A percentile compares a stretch with the other conserved stretches of the same genome.
phyloP scores from a whole-genome alignment of 352 stramenopile genomes.

The Elongisporangium anandrum region DNA sequence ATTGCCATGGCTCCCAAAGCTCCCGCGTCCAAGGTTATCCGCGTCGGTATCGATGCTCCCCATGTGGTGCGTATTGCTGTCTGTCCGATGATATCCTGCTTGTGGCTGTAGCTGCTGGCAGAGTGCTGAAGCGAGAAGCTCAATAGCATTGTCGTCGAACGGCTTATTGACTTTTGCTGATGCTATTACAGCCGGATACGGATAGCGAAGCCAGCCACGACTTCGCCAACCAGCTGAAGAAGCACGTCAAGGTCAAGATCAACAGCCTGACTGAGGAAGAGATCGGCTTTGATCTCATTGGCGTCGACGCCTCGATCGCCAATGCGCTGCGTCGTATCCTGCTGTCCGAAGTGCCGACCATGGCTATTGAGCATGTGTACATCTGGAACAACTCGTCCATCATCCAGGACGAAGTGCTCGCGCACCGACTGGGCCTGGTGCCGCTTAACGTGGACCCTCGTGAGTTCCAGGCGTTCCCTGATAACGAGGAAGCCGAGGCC shows the following conservation, averaged over 20 bases:
- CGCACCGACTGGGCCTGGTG: conserved; percentile 87
- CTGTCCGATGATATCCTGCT: background rate
- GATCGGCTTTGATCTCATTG: conserved; percentile 91
- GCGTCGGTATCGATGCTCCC: conserved; percentile 66
- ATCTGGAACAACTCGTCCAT: conserved; percentile 94
- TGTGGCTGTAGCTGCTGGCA: background rate
- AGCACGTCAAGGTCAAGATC: conserved; percentile 83
- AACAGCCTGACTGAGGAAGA: conserved; percentile 80
- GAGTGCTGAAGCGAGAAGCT: background rate
- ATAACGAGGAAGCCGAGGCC: conserved; percentile 85
- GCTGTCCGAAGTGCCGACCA: conserved; percentile 88
- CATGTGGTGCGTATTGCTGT: conserved; percentile 52
- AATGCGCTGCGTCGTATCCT: conserved; percentile 91
- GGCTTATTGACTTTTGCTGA: background rate
- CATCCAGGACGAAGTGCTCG: conserved; percentile 92
- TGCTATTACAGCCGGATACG: conserved; percentile 49
- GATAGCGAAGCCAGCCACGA: conserved; percentile 67
- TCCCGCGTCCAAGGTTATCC: conserved; percentile 61
- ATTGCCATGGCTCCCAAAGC: conserved; percentile 52
- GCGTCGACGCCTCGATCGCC: conserved; percentile 89
- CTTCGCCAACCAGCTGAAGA: conserved; percentile 82
- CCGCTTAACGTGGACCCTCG: conserved; percentile 80
- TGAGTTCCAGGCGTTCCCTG: conserved; percentile 83
- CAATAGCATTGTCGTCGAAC: background rate
- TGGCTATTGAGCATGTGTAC: conserved; percentile 94